Evolutionary conservation across 225 moss, liverwort and hornwort genomes (phyloP).

Genomic region (Sphagnum tenellum): DNA sequence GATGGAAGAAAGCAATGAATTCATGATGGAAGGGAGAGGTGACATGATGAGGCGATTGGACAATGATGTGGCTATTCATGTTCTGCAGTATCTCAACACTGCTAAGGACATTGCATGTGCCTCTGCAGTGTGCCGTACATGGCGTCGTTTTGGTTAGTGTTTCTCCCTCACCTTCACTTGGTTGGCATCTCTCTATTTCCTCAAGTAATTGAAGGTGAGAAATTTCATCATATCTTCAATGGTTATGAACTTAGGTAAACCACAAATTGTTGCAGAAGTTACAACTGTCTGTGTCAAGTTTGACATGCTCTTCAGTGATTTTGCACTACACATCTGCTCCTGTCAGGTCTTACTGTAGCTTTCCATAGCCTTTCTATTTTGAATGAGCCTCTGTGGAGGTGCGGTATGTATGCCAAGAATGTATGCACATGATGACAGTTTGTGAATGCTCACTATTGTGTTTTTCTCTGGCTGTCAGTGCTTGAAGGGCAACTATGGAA

Average conservation of each 20-base stretch:
- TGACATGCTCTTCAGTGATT: background rate
- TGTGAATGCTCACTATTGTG: background rate
- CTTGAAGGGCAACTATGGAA: conserved; percentile 66
- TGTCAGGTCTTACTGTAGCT: background rate
- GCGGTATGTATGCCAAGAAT: background rate
- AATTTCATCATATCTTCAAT: too few relatives aligned
- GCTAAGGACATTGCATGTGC: conserved; percentile 46
- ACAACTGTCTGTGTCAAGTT: background rate
- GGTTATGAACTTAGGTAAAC: too few relatives aligned
- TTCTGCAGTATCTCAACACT: conserved; percentile 47
- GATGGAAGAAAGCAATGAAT: conserved; percentile 26
- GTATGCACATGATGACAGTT: background rate
- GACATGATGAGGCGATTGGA: conserved; percentile 52
- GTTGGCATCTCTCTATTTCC: background rate
- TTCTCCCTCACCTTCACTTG: background rate
- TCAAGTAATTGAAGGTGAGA: background rate
- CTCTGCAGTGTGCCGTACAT: conserved; percentile 41
- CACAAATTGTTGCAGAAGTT: too few relatives aligned
- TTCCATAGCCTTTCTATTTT: background rate
- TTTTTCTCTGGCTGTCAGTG: conserved; percentile 22
- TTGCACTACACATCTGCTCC: background rate
- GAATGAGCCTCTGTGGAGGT: background rate
- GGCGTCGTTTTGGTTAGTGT: conserved; percentile 57
- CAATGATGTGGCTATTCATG: conserved; percentile 53
- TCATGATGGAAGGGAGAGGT: conserved; percentile 25